phyloP scores from a whole-genome alignment of 2,329 filamentous ascomycete genomes.

The Fusarium bactridioides region DNA sequence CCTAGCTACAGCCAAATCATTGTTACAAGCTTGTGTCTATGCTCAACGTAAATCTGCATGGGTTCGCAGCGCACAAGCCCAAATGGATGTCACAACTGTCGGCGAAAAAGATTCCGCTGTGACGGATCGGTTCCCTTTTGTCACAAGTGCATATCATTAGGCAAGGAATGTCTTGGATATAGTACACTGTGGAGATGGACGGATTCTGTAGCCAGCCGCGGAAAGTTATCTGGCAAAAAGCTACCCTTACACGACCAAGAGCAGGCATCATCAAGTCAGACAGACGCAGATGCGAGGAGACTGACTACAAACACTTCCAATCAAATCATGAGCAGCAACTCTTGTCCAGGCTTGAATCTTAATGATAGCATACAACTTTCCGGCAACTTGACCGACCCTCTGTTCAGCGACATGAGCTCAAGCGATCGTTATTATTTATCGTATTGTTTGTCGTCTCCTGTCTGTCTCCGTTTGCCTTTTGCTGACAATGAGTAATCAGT shows the following conservation, averaged over 20 bases:
- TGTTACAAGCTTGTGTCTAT: rapidly evolving
- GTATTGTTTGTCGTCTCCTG: neutral
- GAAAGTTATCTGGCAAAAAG: neutral
- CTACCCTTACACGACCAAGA: neutral
- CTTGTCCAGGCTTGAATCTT: rapidly evolving
- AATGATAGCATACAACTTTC: neutral
- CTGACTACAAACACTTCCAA: neutral
- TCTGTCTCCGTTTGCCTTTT: too few species aligned
- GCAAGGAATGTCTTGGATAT: neutral
- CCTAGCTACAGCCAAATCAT: rapidly evolving
- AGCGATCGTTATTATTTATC: slow-evolving; percentile 5
- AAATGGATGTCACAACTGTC: slow-evolving; percentile 10
- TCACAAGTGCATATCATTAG: neutral
- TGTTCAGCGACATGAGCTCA: neutral
- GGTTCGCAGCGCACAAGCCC: neutral
- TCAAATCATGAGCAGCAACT: neutral
- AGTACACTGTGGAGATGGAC: slow-evolving; percentile 1
- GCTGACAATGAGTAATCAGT: neutral
- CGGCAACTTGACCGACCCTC: neutral
- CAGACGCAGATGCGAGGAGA: neutral
- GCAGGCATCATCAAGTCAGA: neutral
- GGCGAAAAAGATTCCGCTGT: neutral
- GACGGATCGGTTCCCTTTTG: neutral
- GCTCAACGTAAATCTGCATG: neutral
- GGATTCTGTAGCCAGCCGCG: neutral